These are phyloP conservation scores for Penicillium sp. DNA, from an alignment of 2,329 filamentous ascomycete species.

Conservation along the genomic window DNA sequence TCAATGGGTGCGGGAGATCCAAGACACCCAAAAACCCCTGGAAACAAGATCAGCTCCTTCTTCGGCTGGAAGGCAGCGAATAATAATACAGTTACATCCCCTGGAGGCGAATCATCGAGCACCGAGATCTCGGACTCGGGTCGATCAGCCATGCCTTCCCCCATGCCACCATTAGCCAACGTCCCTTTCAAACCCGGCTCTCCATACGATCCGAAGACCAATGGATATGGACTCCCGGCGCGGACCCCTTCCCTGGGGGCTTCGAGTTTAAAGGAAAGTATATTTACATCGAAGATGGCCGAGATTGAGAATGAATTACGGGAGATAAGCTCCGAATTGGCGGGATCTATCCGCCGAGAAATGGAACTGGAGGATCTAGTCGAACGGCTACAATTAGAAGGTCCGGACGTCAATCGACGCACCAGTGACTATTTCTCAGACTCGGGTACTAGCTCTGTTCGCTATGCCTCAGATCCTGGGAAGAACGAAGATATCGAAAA, in stretches of 20 bases:
- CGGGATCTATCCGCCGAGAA: conserved; percentile 83
- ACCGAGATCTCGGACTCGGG: conserved; percentile 56
- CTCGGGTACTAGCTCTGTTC: conserved; percentile 77
- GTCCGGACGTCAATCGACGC: conserved; percentile 54
- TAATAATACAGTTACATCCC: conserved; percentile 37
- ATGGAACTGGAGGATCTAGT: conserved; percentile 94
- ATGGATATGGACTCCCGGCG: conserved; percentile 41
- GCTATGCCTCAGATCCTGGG: conserved; percentile 57
- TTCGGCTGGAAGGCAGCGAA: conserved; percentile 53
- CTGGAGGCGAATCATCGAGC: conserved; percentile 50
- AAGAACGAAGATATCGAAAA: conserved; percentile 66
- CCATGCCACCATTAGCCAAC: conserved; percentile 35
- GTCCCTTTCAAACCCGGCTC: conserved; percentile 35
- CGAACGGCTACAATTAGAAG: conserved; percentile 74
- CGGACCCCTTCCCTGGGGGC: conserved; percentile 38
- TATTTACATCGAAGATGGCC: conserved; percentile 56
- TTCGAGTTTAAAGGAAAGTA: conserved; percentile 36
- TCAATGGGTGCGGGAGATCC: conserved; percentile 28
- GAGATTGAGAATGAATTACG: conserved; percentile 92
- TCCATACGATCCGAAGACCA: conserved; percentile 45
- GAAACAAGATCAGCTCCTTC: conserved; percentile 54
- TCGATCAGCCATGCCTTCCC: conserved; percentile 51
- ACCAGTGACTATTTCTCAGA: conserved; percentile 98
- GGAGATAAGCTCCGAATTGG: conserved; percentile 85
- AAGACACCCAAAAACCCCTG: conserved; percentile 44